Conservation (phyloP, 805 yeast genomes). For the Isabelozyma heimii region DNA sequence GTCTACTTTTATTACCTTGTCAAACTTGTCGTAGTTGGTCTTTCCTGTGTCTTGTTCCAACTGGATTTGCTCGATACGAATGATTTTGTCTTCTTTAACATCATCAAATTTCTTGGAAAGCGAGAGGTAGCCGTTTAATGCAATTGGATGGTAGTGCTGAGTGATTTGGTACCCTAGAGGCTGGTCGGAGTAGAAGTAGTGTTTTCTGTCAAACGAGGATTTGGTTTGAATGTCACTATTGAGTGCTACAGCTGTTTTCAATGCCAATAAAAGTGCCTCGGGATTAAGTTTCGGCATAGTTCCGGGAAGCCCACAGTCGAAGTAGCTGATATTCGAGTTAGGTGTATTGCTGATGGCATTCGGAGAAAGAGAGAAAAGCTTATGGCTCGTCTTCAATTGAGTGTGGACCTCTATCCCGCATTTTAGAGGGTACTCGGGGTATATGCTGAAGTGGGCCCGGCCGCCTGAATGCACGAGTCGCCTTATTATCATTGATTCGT, state of each 20-base stretch:
- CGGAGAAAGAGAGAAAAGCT: constrained; percentile 70
- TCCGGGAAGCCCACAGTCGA: constrained; percentile 88
- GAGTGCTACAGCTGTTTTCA: constrained; percentile 71
- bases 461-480: neutral
- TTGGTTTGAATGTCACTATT: constrained; percentile 51
- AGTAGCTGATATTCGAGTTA: constrained; percentile 69
- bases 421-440: constrained; percentile 41
- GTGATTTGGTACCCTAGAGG: constrained; percentile 96
- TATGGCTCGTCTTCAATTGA: constrained; percentile 70
- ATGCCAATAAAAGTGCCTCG: constrained; percentile 67
- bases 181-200: constrained; percentile 94
- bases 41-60: constrained; percentile 95
- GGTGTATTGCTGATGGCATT: constrained; percentile 49
- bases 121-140: constrained; percentile 59
- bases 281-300: constrained; percentile 81
- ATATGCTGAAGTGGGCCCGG: constrained; percentile 7
- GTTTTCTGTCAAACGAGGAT: constrained; percentile 87
- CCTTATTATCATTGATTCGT: neutral
- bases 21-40: constrained; percentile 50
- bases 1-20: constrained; percentile 55
- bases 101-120: constrained; percentile 55
- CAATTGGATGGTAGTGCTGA: constrained; percentile 79
- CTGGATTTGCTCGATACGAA: constrained; percentile 77
- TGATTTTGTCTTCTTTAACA: constrained; percentile 41
- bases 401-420: constrained; percentile 95